Conservation (phyloP, 148 eudicot species). For the Amaranthus palmeri region DNA sequence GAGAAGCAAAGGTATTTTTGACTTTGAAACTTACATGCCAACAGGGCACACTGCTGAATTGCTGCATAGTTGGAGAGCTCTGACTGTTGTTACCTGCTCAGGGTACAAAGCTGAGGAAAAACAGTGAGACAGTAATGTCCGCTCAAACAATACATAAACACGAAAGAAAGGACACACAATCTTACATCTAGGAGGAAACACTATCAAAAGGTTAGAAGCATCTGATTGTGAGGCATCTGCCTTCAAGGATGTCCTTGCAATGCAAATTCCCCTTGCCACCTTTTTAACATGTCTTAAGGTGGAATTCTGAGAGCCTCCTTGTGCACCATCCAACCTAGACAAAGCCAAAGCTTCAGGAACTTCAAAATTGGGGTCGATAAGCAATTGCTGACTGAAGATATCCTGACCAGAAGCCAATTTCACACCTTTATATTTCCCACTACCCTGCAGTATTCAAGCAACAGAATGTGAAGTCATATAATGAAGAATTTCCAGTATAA, state of each 20-base stretch:
- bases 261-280: slow-evolving; percentile 87
- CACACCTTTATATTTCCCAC: slow-evolving; percentile 59
- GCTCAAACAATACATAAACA: slow-evolving; percentile 13
- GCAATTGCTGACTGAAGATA: slow-evolving; percentile 62
- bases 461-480: background rate
- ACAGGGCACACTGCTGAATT: slow-evolving; percentile 68
- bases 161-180: slow-evolving; percentile 5
- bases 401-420: slow-evolving; percentile 82
- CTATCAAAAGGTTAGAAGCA: slow-evolving; percentile 54
- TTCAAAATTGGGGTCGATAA: slow-evolving; percentile 55
- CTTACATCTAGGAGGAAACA: slow-evolving; percentile 90
- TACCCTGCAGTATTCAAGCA: slow-evolving; percentile 40
- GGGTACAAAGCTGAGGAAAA: slow-evolving; percentile 59
- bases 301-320: slow-evolving; percentile 17
- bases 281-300: slow-evolving; percentile 27
- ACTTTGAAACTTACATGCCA: slow-evolving; percentile 56
- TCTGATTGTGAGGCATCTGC: slow-evolving; percentile 48
- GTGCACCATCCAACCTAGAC: slow-evolving; percentile 27
- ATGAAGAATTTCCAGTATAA: background rate
- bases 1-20: background rate
- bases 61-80: slow-evolving; percentile 69
- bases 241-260: slow-evolving; percentile 53
- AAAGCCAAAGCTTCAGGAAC: slow-evolving; percentile 33
- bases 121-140: slow-evolving; percentile 18
- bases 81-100: slow-evolving; percentile 68